Evolutionary conservation across 345 rosid species (phyloP).

Genomic region (Leavenworthia alabamica): DNA sequence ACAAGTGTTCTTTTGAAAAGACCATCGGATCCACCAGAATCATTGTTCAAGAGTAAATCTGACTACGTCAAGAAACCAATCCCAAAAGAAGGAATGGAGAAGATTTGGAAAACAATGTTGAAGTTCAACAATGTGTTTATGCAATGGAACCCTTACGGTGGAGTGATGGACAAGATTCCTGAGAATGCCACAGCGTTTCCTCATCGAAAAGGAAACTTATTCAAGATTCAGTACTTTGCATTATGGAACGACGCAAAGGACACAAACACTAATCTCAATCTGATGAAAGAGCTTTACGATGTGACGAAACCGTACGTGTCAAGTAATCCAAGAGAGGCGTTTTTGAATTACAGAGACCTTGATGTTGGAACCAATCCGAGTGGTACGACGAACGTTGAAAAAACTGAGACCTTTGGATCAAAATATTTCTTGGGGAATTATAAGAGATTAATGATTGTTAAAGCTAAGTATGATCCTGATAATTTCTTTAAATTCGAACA

Average conservation of each 20-base stretch:
- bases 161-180: slow-evolving; percentile 38
- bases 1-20: slow-evolving; percentile 24
- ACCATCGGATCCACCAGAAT: neutral
- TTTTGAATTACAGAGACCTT: slow-evolving; percentile 28
- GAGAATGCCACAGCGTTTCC: slow-evolving; percentile 40
- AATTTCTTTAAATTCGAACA: slow-evolving; percentile 35
- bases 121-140: slow-evolving; percentile 19
- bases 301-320: slow-evolving; percentile 38
- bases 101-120: slow-evolving; percentile 29
- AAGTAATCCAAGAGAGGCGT: slow-evolving; percentile 38
- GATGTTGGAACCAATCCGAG: slow-evolving; percentile 17
- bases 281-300: slow-evolving; percentile 29
- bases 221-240: slow-evolving; percentile 31
- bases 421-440: slow-evolving; percentile 28
- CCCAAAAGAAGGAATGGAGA: slow-evolving; percentile 22
- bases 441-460: slow-evolving; percentile 26
- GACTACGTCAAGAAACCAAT: slow-evolving; percentile 37
- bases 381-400: neutral
- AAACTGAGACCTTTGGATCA: slow-evolving; percentile 28
- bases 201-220: slow-evolving; percentile 40
- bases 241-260: slow-evolving; percentile 27
- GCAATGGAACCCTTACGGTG: slow-evolving; percentile 47
- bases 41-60: slow-evolving; percentile 36
- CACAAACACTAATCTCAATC: slow-evolving; percentile 4
- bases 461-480: slow-evolving; percentile 29